These are phyloP conservation scores for Physcomitrellopsis africana DNA, from an alignment of 225 moss, liverwort and hornwort genomes.

Conservation along the genomic window DNA sequence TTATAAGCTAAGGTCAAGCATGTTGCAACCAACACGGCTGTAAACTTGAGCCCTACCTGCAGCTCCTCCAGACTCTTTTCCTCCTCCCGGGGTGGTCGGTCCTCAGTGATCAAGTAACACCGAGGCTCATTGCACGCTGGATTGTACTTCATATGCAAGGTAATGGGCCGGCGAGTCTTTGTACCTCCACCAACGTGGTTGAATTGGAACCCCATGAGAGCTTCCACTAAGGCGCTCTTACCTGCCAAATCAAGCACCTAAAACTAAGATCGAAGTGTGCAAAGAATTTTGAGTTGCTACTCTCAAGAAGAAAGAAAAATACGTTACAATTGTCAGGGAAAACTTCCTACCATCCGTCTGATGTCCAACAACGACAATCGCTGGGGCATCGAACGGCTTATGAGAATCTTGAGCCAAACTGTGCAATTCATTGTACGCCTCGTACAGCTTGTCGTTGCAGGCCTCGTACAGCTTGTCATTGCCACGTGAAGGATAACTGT, in stretches of 20 bases:
- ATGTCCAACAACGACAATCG: slow-evolving; percentile 96
- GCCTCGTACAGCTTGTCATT: too few species aligned
- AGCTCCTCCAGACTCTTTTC: slow-evolving; percentile 90
- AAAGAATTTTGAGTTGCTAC: neutral
- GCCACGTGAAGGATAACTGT: slow-evolving; percentile 63
- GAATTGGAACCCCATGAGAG: slow-evolving; percentile 98
- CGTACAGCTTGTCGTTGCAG: slow-evolving; percentile 88
- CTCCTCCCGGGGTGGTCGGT: slow-evolving; percentile 75
- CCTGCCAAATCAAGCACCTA: slow-evolving; percentile 36
- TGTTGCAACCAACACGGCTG: slow-evolving; percentile 9
- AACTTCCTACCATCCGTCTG: slow-evolving; percentile 78
- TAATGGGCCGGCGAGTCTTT: slow-evolving; percentile 96
- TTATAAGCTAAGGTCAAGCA: neutral
- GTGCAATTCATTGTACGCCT: slow-evolving; percentile 96
- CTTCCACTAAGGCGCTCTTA: slow-evolving; percentile 97
- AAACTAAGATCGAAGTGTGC: slow-evolving; percentile 20
- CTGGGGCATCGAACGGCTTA: slow-evolving; percentile 97
- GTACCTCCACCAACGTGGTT: slow-evolving; percentile 99
- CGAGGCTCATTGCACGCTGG: slow-evolving; percentile 78
- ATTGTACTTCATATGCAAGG: slow-evolving; percentile 97
- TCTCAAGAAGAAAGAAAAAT: neutral
- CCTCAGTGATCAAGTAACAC: slow-evolving; percentile 83
- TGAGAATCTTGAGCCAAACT: slow-evolving; percentile 95
- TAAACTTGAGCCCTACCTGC: slow-evolving; percentile 56
- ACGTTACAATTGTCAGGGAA: neutral